Conservation (phyloP, 1,284 basidiomycete genomes). For the Afroboletus lepidellus region DNA sequence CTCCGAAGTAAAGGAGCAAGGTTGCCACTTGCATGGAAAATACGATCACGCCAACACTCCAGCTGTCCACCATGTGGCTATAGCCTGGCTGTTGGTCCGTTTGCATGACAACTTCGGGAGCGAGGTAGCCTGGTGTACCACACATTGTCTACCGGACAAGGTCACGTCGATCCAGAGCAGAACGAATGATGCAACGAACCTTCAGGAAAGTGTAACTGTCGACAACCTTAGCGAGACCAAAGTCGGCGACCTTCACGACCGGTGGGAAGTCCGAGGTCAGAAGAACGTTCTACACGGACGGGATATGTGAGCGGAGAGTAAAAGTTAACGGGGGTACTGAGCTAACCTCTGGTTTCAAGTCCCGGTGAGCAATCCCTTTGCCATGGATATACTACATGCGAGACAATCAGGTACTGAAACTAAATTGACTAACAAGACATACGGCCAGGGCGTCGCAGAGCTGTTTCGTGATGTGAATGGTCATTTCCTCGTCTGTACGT, state of each 20-base stretch:
- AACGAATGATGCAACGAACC: conserved; percentile 38
- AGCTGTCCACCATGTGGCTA: conserved; percentile 83
- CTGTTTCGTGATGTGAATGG: conserved; percentile 68
- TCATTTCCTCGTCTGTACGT: conserved; percentile 52
- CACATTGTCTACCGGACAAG: conserved; percentile 69
- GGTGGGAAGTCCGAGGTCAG: conserved; percentile 66
- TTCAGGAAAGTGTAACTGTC: conserved; percentile 71
- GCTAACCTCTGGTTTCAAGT: conserved; percentile 84
- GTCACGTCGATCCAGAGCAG: conserved; percentile 6
- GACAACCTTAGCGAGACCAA: conserved; percentile 88
- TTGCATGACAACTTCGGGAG: conserved; percentile 85
- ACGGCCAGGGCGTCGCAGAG: conserved; percentile 72
- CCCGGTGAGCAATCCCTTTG: conserved; percentile 80
- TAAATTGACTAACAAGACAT: conserved; percentile 23
- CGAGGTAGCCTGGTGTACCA: conserved; percentile 82
- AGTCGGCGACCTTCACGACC: conserved; percentile 84
- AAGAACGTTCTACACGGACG: conserved; percentile 58
- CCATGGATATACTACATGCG: conserved; percentile 66
- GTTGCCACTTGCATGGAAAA: conserved; percentile 68
- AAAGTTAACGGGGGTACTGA: not conserved
- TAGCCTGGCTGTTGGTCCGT: conserved; percentile 64
- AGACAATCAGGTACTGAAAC: conserved; percentile 3
- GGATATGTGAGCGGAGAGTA: conserved; percentile 3
- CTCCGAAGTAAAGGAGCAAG: not conserved
- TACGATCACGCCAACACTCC: conserved; percentile 91